Base-by-base conservation (phyloP, 2,329 filamentous ascomycete genomes). In the Colletotrichum magnum region DNA sequence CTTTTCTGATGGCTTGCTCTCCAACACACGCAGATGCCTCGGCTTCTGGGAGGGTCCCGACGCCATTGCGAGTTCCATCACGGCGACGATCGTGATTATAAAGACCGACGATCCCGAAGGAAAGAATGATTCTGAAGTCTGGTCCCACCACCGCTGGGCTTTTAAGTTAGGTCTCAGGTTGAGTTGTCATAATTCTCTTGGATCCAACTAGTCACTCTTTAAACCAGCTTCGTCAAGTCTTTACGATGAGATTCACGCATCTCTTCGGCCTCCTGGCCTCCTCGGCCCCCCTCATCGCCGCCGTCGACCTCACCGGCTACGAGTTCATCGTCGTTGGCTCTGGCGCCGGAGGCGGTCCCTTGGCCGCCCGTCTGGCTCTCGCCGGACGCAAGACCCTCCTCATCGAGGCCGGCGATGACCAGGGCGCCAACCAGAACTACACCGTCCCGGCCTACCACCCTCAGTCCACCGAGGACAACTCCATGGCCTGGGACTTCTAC, bases 261-360 rank as follows among this genome's bases (percentile, higher is more conserved):
- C 43, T 68, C 9, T 26, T 74, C 48, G 59, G 71, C 51, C 70
- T 76, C 10, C 12, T 74, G 24, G 74, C 74, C 59, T 56, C 70
- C 18, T 73, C 72, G 12, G 70, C 70, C 28, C 41, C 72, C 9
- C 32, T 74, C 5, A 73, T 69, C 16, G 54, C 57, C 1, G 73
- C 77, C 24, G 74, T 75, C 28, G 65, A 77, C 7, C 28, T 68
- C 10, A 48, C 59, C 13, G 78, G 75, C 18, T 91, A 91, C 74
- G 89, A 91, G 69, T 91, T 89, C 77, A 81, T 91, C 32, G 84
- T 91, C 10, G 87, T 91, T 45, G 89, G 89, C 12, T 88, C 87
- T 6, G 88, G 89, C 4, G 82, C 88, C 6, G 88, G 88, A 13
- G 89, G 88, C 54, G 88, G 85, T 16, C 88, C 88, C 7, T 76